A percentile compares a stretch with the other conserved stretches of the same genome.
Conservation (phyloP, 78 protist genomes). For the Dictyostelium intermedium region DNA sequence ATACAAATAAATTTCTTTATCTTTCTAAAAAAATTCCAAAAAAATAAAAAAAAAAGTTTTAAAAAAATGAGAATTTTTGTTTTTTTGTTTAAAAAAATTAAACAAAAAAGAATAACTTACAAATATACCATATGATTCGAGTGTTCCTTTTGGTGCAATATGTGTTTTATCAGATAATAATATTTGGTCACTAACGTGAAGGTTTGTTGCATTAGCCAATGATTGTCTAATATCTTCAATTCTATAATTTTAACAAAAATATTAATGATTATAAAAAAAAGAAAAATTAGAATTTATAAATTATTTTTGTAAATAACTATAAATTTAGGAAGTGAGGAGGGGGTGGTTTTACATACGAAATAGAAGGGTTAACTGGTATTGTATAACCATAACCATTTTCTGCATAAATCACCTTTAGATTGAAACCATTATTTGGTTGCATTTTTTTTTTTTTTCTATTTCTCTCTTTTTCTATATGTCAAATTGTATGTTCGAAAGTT, state of each 20-base stretch:
- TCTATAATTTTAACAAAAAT: background rate
- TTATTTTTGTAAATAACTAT: no score
- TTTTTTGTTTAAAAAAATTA: background rate
- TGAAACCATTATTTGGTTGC: constrained; percentile 8
- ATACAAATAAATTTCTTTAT: constrained; percentile 47
- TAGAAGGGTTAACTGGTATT: constrained; percentile 55
- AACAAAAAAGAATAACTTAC: constrained; percentile 1
- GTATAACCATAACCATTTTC: constrained; percentile 45
- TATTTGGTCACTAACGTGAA: constrained; percentile 21
- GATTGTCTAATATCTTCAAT: constrained; percentile 38
- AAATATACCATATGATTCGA: constrained; percentile 22
- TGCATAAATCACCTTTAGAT: background rate
- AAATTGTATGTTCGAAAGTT: background rate
- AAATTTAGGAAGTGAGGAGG: no score
- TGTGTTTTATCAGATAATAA: constrained; percentile 15
- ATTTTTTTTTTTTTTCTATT: background rate
- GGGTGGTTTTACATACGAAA: constrained; percentile 16
- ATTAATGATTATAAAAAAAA: background rate
- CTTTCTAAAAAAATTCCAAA: constrained; percentile 48
- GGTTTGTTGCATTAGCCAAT: constrained; percentile 8
- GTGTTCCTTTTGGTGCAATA: constrained; percentile 26
- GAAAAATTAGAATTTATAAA: background rate
- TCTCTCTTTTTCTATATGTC: background rate
- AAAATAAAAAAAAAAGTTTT: background rate
- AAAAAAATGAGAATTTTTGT: background rate